phyloP scores from a whole-genome alignment of 176 grass and related monocot genomes.

The Bromus sterilis region DNA sequence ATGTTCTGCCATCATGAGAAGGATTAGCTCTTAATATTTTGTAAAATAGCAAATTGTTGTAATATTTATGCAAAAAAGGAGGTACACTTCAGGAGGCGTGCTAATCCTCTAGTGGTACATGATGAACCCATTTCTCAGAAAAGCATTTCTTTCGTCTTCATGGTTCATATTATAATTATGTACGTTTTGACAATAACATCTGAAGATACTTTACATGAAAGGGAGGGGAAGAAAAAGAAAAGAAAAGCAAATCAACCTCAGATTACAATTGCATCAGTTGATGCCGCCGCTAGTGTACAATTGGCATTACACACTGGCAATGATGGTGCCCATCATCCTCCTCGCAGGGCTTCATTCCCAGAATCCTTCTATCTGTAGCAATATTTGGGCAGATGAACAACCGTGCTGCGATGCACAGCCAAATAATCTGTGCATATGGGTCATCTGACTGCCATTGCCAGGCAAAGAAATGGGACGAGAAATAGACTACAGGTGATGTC shows the following conservation, averaged over 20 bases:
- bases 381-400: background rate
- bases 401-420: background rate
- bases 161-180: background rate
- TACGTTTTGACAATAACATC: constrained; percentile 15
- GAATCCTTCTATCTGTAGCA: background rate
- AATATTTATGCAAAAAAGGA: no score
- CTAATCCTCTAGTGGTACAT: no score
- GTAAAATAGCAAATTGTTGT: no score
- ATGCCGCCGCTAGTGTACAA: constrained; percentile 45
- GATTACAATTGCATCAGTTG: constrained; percentile 25
- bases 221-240: background rate
- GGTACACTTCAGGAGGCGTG: no score
- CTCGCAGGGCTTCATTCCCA: background rate
- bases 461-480: constrained; percentile 25
- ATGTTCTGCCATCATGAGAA: no score
- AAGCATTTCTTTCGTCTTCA: background rate
- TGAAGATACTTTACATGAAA: constrained; percentile 19
- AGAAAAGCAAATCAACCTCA: constrained; percentile 8
- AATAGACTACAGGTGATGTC: constrained; percentile 19
- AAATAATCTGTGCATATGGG: constrained; percentile 4
- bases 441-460: background rate
- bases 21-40: no score
- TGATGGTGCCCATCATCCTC: background rate
- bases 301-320: constrained; percentile 17
- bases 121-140: constrained; percentile 1